Evolutionary conservation across 2,329 filamentous ascomycete genomes (phyloP).

Genomic region (Pezicula carpinea): DNA sequence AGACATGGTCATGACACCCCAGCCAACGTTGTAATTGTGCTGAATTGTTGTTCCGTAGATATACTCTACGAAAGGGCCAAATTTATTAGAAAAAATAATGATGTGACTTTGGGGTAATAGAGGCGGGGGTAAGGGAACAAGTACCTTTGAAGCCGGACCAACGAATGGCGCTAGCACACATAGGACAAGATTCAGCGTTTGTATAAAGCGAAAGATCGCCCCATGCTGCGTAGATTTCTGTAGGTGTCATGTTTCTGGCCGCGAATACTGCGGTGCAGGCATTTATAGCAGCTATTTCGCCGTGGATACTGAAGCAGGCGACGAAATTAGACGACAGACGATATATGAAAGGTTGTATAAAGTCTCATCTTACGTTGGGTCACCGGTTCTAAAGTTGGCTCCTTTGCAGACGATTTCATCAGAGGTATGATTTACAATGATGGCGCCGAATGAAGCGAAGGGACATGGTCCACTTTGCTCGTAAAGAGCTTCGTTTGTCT

Average conservation of each 20-base stretch:
- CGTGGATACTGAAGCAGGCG: neutral
- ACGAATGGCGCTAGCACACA: neutral
- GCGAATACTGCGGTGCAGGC: neutral
- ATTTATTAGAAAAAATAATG: neutral
- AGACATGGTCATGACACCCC: slow-evolving; percentile 8
- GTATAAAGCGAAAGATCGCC: neutral
- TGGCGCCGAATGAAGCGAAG: neutral
- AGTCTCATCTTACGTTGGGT: slow-evolving; percentile 5
- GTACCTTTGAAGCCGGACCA: neutral
- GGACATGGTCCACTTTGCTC: neutral
- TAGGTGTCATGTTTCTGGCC: slow-evolving; percentile 3
- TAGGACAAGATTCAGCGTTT: neutral
- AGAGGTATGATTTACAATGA: neutral
- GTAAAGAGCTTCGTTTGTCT: neutral
- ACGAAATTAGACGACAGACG: neutral
- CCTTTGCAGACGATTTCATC: slow-evolving; percentile 10
- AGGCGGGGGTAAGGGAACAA: no score
- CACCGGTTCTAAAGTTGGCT: slow-evolving; percentile 10
- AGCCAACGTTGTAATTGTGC: slow-evolving; percentile 10
- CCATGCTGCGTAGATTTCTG: neutral
- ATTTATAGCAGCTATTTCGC: neutral
- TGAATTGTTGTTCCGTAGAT: slow-evolving; percentile 12
- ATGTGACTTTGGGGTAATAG: no score
- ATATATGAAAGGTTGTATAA: neutral
- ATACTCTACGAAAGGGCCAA: slow-evolving; percentile 4